Base-by-base conservation (phyloP, 2,329 filamentous ascomycete genomes). In the Hymenoscyphus scutula region DNA sequence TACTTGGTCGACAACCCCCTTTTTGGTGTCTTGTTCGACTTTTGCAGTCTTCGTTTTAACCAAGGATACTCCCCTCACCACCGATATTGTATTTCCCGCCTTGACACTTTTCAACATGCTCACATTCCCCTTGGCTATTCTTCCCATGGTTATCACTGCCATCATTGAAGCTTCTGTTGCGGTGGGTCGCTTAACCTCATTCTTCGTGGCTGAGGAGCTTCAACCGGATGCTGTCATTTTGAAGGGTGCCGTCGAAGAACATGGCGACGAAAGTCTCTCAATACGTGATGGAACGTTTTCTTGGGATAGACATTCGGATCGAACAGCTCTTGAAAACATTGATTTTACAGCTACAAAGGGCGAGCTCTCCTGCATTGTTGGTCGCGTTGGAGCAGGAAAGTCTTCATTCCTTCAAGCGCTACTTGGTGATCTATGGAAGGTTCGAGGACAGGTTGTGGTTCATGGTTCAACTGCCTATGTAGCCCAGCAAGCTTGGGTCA, bases 111-210 rank as follows among this genome's bases (percentile, higher is more conserved):
- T 99, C 84, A 99, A 99, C 74, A 82, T 99, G 30, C 84, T 99
- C 55, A 96, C 93, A 0, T 99, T 99, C 78, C 96, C 95, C 1
- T 84, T 99, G 60, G 90, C 95, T 2, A 89, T 99, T 41, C 81
- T 99, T 32, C 95, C 95, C 7, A 98, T 99, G 93, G 93, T 99
- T 41, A 98, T 99, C 69, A 97, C 93, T 0, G 89, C 94, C 6
- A 91, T 99, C 66, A 92, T 99, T 34, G 95, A 99, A 76, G 93
- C 95, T 11, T 91, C 87, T n/a, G 95, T 99, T 61, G 95, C 95
- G 27, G 91, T 96, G 25, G 86, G 85, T 30, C 90, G 95, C 72
- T 81, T 99, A 68, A 95, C 92, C 0, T 84, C 87, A 41, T 99
- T 92, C 76, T 86, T 99, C 64, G 85, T 81, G 0, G 91, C 95